Evolutionary conservation across 164 flowering plant species (phyloP).

Genomic region (Annona cherimola): DNA sequence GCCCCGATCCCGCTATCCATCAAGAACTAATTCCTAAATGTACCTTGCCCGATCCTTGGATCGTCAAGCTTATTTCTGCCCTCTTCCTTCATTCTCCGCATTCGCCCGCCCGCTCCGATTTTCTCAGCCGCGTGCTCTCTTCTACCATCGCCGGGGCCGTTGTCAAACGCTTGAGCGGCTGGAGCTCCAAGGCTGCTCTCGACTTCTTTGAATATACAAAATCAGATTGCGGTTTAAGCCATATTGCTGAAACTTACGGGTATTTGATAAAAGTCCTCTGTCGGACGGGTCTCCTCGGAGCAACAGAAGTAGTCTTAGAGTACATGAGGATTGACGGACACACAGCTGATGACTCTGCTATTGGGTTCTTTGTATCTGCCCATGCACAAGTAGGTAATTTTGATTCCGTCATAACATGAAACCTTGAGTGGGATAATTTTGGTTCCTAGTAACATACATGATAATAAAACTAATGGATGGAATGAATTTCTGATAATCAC

Average conservation of each 20-base stretch:
- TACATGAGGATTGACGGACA: constrained; percentile 56
- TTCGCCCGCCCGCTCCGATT: constrained; percentile 10
- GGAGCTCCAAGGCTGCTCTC: constrained; percentile 34
- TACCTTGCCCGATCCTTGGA: constrained; percentile 16
- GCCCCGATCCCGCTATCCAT: background rate
- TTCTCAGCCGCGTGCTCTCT: constrained; percentile 32
- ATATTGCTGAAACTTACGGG: constrained; percentile 38
- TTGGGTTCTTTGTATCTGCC: constrained; percentile 37
- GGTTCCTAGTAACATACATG: too few relatives aligned
- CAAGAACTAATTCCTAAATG: background rate
- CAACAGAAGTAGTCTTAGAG: constrained; percentile 39
- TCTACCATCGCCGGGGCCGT: constrained; percentile 48
- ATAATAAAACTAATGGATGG: too few relatives aligned
- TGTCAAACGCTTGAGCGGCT: constrained; percentile 25
- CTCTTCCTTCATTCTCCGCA: constrained; percentile 5
- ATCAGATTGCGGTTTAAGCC: constrained; percentile 31
- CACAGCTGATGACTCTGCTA: constrained; percentile 29
- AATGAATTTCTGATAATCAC: too few relatives aligned
- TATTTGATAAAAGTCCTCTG: constrained; percentile 49
- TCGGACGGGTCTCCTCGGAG: constrained; percentile 39
- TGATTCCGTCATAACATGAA: constrained; percentile 30
- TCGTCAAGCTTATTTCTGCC: constrained; percentile 24
- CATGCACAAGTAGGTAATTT: constrained; percentile 37
- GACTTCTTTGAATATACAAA: constrained; percentile 48
- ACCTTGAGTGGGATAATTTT: too few relatives aligned